Evolutionary conservation across 345 rosid genomes (phyloP).

Genomic region (Citrus trifoliata): DNA sequence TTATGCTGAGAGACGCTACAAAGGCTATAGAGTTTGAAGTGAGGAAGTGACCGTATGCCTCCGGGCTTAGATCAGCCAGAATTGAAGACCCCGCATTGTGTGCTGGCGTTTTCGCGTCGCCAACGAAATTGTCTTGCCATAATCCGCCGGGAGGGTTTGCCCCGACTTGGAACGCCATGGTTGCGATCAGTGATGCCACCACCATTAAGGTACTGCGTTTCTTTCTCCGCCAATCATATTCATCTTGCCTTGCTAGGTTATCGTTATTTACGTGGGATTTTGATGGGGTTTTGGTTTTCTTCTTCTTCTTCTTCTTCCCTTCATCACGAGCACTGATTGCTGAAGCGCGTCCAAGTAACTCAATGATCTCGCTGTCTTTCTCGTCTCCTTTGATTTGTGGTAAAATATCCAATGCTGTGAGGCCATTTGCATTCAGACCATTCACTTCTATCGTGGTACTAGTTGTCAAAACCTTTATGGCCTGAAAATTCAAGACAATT

Average conservation of each 20-base stretch:
- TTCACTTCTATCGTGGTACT: slow-evolving; percentile 14
- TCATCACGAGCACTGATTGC: background rate
- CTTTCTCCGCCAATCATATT: background rate
- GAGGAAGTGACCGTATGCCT: background rate
- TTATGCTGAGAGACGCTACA: slow-evolving; percentile 23
- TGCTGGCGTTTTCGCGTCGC: background rate
- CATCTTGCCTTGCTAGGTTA: too few relatives aligned
- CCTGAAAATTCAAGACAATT: background rate
- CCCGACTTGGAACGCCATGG: slow-evolving; percentile 33
- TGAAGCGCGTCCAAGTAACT: slow-evolving; percentile 2
- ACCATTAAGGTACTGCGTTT: slow-evolving; percentile 22
- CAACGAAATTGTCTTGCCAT: slow-evolving; percentile 12
- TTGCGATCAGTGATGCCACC: slow-evolving; percentile 34
- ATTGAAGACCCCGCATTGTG: background rate
- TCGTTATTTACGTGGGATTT: too few relatives aligned
- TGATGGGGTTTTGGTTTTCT: too few relatives aligned
- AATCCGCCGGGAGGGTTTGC: slow-evolving; percentile 23
- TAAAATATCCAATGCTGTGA: slow-evolving; percentile 18
- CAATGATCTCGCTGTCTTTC: slow-evolving; percentile 19
- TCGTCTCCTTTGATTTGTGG: background rate
- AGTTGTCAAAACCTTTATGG: slow-evolving; percentile 5
- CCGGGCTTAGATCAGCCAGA: background rate
- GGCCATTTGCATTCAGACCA: slow-evolving; percentile 20
- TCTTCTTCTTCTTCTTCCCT: too few relatives aligned
- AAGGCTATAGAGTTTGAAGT: slow-evolving; percentile 16